Evolutionary conservation across 192 early-diverging fungal genomes (phyloP).

Genomic region (Neocallimastix lanati): DNA sequence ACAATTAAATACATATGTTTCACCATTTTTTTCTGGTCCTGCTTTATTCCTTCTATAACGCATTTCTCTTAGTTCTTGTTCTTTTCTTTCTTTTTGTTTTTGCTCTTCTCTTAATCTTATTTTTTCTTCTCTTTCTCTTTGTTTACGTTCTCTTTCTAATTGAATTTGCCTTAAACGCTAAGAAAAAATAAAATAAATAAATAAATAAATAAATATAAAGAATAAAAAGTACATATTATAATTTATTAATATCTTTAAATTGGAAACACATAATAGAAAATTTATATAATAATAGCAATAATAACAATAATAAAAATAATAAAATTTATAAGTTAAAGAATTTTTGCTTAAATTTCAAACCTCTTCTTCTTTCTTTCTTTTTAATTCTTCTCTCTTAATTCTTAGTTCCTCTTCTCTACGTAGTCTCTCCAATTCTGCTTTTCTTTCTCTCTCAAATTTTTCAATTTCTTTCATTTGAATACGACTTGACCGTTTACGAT

Average conservation of each 20-base stretch:
- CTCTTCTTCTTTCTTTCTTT: slow-evolving; percentile 8
- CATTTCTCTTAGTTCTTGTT: slow-evolving; percentile 1
- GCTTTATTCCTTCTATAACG: background rate
- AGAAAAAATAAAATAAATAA: too few relatives aligned
- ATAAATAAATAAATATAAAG: too few relatives aligned
- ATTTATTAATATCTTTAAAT: too few relatives aligned
- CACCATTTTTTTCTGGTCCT: background rate
- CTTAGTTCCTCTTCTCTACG: slow-evolving; percentile 10
- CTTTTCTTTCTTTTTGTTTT: slow-evolving; percentile 8
- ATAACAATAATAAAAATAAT: too few relatives aligned
- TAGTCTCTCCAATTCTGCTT: slow-evolving; percentile 4
- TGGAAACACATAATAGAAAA: too few relatives aligned
- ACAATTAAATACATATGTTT: slow-evolving; percentile 22
- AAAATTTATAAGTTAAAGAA: too few relatives aligned
- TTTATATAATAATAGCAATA: too few relatives aligned
- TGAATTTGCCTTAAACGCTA: slow-evolving; percentile 8
- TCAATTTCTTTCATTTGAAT: slow-evolving; percentile 38
- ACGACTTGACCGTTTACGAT: slow-evolving; percentile 43
- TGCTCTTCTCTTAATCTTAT: background rate
- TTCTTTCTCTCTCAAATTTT: slow-evolving; percentile 21
- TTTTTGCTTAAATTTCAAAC: slow-evolving; percentile 3
- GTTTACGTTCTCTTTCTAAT: slow-evolving; percentile 12
- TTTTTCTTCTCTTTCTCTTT: slow-evolving; percentile 4
- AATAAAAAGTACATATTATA: too few relatives aligned
- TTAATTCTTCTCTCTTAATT: slow-evolving; percentile 13